Conservation (phyloP, 164 flowering plant genomes). For the Tinospora cordifolia region DNA sequence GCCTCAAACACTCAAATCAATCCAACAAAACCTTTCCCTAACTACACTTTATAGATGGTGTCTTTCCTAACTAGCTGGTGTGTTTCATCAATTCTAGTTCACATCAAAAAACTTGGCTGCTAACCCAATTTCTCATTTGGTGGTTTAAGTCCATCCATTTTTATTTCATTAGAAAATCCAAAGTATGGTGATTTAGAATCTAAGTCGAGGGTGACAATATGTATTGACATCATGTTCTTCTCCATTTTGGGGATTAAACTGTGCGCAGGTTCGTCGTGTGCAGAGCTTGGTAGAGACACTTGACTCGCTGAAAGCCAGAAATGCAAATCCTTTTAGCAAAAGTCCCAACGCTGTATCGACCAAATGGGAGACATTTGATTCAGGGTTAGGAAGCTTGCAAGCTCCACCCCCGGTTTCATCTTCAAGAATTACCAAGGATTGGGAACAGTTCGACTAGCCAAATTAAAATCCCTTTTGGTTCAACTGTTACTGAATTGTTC, state of each 20-base stretch:
- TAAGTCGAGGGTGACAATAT: no score
- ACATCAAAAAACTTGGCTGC: no score
- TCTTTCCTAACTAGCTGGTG: no score
- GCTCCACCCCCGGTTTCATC: constrained; percentile 43
- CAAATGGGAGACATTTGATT: constrained; percentile 57
- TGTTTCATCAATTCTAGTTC: no score
- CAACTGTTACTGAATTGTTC: not conserved
- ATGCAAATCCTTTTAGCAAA: constrained; percentile 22
- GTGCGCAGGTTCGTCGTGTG: constrained; percentile 30
- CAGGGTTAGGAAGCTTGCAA: constrained; percentile 52
- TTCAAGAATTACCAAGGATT: constrained; percentile 32
- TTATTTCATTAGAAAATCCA: no score
- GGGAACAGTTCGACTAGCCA: constrained; percentile 28
- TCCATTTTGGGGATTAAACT: not conserved
- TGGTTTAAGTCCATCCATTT: no score
- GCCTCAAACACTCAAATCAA: no score
- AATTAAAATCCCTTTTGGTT: not conserved
- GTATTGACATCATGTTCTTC: not conserved
- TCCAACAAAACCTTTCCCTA: no score
- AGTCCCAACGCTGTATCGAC: constrained; percentile 23
- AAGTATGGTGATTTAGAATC: no score
- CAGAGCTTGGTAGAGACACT: constrained; percentile 27
- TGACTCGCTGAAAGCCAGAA: constrained; percentile 23
- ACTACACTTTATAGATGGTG: no score
- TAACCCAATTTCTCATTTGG: no score